These are phyloP conservation scores for Pisolithus albus DNA, from an alignment of 768 basidiomycete genomes.

Conservation along the genomic window DNA sequence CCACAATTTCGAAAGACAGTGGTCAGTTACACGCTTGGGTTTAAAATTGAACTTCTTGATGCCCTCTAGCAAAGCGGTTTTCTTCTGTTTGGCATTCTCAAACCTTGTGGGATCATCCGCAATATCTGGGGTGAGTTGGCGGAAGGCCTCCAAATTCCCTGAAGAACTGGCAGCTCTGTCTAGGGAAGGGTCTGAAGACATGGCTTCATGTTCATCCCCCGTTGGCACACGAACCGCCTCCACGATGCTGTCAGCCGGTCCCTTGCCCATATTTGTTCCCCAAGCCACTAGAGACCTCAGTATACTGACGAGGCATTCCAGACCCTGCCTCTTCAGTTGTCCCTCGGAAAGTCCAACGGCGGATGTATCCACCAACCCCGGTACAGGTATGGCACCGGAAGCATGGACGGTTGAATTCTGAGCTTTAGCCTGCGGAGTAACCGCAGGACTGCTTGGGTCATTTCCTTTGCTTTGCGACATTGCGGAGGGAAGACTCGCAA, in stretches of 20 bases:
- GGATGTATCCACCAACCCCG: constrained; percentile 63
- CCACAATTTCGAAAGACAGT: not conserved
- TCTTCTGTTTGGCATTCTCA: constrained; percentile 93
- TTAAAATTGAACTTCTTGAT: constrained; percentile 98
- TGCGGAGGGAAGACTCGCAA: constrained; percentile 56
- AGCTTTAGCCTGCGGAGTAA: constrained; percentile 38
- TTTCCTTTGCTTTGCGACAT: constrained; percentile 40
- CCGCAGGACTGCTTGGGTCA: constrained; percentile 57
- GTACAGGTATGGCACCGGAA: constrained; percentile 56
- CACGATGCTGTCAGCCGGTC: constrained; percentile 30
- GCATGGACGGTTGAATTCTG: constrained; percentile 43
- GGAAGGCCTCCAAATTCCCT: constrained; percentile 47
- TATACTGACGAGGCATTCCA: constrained; percentile 90
- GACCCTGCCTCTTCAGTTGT: constrained; percentile 81
- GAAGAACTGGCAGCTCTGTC: constrained; percentile 46
- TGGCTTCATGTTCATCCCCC: constrained; percentile 53
- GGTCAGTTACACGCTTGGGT: constrained; percentile 75
- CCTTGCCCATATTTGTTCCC: constrained; percentile 54
- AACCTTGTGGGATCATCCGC: constrained; percentile 89
- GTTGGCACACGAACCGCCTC: constrained; percentile 38
- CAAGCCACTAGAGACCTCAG: constrained; percentile 87
- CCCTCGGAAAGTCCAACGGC: constrained; percentile 68
- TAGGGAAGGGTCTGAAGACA: constrained; percentile 49
- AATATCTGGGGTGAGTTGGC: constrained; percentile 70
- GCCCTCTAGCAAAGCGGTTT: constrained; percentile 89